Evolutionary conservation across 768 basidiomycete genomes (phyloP).

Genomic region (Kwoniella dejecticola): DNA sequence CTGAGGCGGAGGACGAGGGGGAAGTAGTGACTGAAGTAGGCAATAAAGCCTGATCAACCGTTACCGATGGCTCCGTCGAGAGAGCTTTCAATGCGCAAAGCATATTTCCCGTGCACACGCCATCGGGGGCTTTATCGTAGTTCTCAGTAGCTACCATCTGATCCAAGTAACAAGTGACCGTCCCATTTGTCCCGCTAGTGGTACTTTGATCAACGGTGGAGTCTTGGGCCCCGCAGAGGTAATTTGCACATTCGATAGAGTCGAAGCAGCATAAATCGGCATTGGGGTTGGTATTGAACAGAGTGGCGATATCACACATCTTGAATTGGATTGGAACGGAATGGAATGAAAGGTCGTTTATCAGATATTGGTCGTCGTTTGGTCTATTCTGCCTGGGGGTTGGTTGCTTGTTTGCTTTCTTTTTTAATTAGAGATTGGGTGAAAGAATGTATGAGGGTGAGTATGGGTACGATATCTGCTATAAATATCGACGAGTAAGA

Average conservation of each 20-base stretch:
- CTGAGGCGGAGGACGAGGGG: neutral
- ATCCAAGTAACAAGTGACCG: neutral
- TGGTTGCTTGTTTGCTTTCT: no score
- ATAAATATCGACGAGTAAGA: neutral
- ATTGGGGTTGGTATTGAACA: neutral
- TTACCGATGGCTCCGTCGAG: conserved; percentile 1
- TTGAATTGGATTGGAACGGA: no score
- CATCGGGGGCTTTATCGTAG: conserved; percentile 3
- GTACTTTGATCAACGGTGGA: neutral
- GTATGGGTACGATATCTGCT: no score
- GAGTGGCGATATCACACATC: conserved; percentile 11
- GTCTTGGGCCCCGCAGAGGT: neutral
- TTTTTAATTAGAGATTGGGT: neutral
- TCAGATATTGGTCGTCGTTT: no score
- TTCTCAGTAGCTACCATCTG: neutral
- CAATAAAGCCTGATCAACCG: neutral
- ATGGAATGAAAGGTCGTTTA: no score
- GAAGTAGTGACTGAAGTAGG: neutral
- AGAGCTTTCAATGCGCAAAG: conserved; percentile 2
- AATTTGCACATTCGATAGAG: neutral
- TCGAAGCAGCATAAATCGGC: conserved; percentile 7
- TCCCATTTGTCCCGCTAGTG: neutral
- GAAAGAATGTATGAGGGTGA: neutral
- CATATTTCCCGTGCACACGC: conserved; percentile 3
- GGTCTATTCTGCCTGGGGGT: no score